A percentile compares a stretch with the other conserved stretches of the same genome.
Evolutionary conservation across 2,329 filamentous ascomycete species (phyloP).

Genomic region (Byssoonygena ceratinophila): DNA sequence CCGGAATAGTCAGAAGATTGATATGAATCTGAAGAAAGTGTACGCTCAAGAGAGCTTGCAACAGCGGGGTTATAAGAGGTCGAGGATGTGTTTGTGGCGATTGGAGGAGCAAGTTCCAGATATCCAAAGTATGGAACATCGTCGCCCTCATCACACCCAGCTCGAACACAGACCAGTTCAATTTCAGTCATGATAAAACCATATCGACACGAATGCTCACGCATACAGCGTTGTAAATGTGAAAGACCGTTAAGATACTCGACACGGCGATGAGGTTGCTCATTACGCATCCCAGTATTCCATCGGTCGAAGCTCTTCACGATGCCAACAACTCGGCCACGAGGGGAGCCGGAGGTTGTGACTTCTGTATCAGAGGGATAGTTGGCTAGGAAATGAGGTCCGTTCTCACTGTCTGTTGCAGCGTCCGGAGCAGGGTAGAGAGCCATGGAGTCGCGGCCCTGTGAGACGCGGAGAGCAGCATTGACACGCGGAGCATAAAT

Average conservation of each 20-base stretch:
- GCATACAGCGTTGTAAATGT: slow-evolving; percentile 82
- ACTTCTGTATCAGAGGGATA: slow-evolving; percentile 43
- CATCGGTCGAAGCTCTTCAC: slow-evolving; percentile 86
- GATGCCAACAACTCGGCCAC: slow-evolving; percentile 65
- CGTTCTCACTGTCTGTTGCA: slow-evolving; percentile 32
- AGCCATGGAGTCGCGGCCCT: slow-evolving; percentile 51
- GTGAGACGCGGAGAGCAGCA: slow-evolving; percentile 65
- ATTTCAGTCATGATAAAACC: slow-evolving; percentile 96
- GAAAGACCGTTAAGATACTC: slow-evolving; percentile 80
- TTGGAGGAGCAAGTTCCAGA: slow-evolving; percentile 58
- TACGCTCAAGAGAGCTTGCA: slow-evolving; percentile 11
- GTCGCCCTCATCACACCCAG: slow-evolving; percentile 51
- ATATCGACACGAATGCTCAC: slow-evolving; percentile 84
- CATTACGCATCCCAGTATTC: slow-evolving; percentile 87
- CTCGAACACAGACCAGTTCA: slow-evolving; percentile 81
- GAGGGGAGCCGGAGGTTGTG: slow-evolving; percentile 40
- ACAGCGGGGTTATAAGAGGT: slow-evolving; percentile 15
- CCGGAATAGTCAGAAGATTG: slow-evolving; percentile 26
- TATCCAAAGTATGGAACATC: slow-evolving; percentile 75
- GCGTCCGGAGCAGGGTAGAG: slow-evolving; percentile 34
- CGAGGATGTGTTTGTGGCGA: slow-evolving; percentile 42
- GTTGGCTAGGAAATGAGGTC: slow-evolving; percentile 45
- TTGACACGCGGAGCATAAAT: slow-evolving; percentile 84
- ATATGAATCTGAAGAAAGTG: slow-evolving; percentile 22
- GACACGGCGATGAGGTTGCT: slow-evolving; percentile 72